Base-by-base conservation (phyloP, 345 rosid species). In the Arabis hirsuta region DNA sequence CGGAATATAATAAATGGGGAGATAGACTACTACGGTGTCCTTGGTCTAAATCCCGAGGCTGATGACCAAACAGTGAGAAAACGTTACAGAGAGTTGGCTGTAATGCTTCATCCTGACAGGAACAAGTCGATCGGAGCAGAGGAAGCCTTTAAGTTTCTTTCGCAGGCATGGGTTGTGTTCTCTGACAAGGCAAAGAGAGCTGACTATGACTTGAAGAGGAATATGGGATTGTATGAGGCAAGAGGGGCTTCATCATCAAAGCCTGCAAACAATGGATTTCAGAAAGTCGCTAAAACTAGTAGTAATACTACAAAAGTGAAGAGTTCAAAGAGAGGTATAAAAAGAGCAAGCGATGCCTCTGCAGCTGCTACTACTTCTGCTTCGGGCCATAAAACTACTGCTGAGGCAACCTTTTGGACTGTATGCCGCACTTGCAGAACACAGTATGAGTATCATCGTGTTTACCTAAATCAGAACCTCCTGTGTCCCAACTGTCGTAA, bases 31-130 rank as follows among this genome's bases (percentile, higher is more conserved):
- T 87, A 85, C 38, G 84, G 79, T 31, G 76, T 87, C 9, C 83
- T 87, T n/a, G 90, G 87, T 68, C 55, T 76, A 44, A 81, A 69
- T 45, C 88, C 90, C 1, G 72, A 62, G 38, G 90, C 89, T 60
- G 85, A 84, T 54, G 85, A 84, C 4, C 90, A 84, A 26, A 79
- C 85, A 0, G 84, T 85, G 55, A 77, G 81, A 75, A 85, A 80
- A 52, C 86, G 85, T 36, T 87, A 87, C 56, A 76, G 81, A 64
- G 85, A 81, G 81, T 60, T 84, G 61, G 90, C 86, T 52, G 79
- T 83, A 27, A 67, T 80, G 79, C 87, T 88, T 69, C 95, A 88
- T 69, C 95, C 95, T 14, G 90, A 88, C 73, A 81, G 73, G 69
- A 89, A 89, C 72, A 87, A 87, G 69, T 82, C 87, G 20, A 24